Percentiles rank a stretch among this genome's conserved stretches.
phyloP scores from a whole-genome alignment of 129 eudicot genomes.

The Arctium minus region DNA sequence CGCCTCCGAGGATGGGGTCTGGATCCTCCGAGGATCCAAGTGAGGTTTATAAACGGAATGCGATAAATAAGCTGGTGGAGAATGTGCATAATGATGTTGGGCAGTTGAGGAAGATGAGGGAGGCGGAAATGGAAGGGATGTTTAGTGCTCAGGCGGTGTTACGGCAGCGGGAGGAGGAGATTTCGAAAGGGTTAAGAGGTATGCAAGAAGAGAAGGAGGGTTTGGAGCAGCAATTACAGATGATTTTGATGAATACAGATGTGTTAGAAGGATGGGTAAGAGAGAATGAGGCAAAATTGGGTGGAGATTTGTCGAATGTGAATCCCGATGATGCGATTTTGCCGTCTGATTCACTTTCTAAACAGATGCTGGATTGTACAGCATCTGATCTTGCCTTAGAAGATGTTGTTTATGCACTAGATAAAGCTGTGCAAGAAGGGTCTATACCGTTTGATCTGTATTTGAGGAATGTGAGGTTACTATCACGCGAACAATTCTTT shows the following conservation, averaged over 20 bases:
- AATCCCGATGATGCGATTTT: constrained; percentile 57
- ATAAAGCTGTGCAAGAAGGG: constrained; percentile 84
- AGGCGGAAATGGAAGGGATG: constrained; percentile 71
- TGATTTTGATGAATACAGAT: constrained; percentile 65
- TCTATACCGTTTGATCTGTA: constrained; percentile 79
- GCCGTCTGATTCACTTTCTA: constrained; percentile 62
- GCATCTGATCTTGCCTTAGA: constrained; percentile 85
- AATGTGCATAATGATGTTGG: constrained; percentile 45
- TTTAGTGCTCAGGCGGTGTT: constrained; percentile 54
- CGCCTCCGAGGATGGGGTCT: constrained; percentile 20
- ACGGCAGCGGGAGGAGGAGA: constrained; percentile 49
- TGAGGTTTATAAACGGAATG: constrained; percentile 60
- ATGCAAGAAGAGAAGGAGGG: constrained; percentile 78
- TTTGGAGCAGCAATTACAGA: constrained; percentile 75
- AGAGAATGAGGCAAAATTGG: constrained; percentile 62
- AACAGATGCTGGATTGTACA: constrained; percentile 84
- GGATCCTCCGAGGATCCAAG: constrained; percentile 48
- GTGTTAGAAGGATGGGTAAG: constrained; percentile 75
- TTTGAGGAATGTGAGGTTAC: constrained; percentile 69
- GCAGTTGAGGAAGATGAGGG: constrained; percentile 59
- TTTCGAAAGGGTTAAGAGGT: constrained; percentile 56
- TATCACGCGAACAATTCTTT: constrained; percentile 86
- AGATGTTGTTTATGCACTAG: constrained; percentile 71
- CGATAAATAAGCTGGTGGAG: constrained; percentile 61
- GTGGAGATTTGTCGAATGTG: constrained; percentile 24